Conservation (phyloP, 768 basidiomycete genomes). For the Cyathus striatus region DNA sequence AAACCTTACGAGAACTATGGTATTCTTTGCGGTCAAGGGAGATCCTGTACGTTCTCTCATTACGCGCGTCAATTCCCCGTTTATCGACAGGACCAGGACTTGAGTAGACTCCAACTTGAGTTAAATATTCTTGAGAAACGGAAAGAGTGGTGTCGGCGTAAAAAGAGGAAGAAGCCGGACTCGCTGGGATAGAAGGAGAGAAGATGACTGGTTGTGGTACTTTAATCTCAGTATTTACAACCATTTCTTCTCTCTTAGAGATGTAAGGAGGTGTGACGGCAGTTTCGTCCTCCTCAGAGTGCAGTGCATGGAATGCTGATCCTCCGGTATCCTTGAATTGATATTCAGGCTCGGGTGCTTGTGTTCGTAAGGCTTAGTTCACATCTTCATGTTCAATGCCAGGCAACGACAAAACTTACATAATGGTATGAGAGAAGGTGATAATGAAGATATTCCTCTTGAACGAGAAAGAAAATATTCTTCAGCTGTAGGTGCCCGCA, state of each 20-base stretch:
- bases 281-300: too few relatives aligned
- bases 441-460: conserved; percentile 35
- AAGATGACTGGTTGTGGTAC: too few relatives aligned
- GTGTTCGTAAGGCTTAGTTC: too few relatives aligned
- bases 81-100: conserved; percentile 34
- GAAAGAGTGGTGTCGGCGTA: conserved; percentile 19
- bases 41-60: conserved; percentile 68
- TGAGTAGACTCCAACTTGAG: conserved; percentile 22
- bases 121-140: conserved; percentile 17
- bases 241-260: too few relatives aligned
- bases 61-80: conserved; percentile 32
- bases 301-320: too few relatives aligned
- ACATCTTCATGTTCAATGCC: conserved; percentile 17
- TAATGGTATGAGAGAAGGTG: conserved; percentile 1
- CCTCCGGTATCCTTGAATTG: too few relatives aligned
- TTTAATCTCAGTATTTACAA: too few relatives aligned
- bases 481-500: background rate
- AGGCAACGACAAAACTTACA: background rate
- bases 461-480: conserved; percentile 7
- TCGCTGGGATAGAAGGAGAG: conserved; percentile 20
- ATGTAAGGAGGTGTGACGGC: too few relatives aligned
- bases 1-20: conserved; percentile 56
- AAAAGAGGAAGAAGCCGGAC: conserved; percentile 22
- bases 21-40: conserved; percentile 59
- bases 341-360: too few relatives aligned